Percentiles rank a stretch among this genome's conserved stretches.
Evolutionary conservation across 768 basidiomycete species (phyloP).

Genomic region (Grammothele lineata): DNA sequence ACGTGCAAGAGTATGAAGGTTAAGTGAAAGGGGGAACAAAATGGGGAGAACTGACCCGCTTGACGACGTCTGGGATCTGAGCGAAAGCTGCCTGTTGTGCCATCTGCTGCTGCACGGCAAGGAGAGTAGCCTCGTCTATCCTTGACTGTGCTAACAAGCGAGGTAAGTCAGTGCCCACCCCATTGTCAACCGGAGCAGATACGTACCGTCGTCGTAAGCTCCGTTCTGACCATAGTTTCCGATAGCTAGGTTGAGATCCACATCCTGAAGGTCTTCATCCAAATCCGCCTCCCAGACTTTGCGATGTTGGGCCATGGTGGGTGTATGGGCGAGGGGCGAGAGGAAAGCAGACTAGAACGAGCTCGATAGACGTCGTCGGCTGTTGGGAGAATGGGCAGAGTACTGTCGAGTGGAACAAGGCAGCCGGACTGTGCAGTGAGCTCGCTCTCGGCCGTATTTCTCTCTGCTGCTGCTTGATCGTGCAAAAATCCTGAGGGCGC

Average conservation of each 20-base stretch:
- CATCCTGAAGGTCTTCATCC: conserved; percentile 70
- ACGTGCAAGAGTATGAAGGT: conserved; percentile 2
- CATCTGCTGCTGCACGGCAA: conserved; percentile 80
- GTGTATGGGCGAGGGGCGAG: background rate
- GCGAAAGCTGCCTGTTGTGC: conserved; percentile 79
- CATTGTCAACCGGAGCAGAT: too few species aligned
- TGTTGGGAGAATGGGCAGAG: too few species aligned
- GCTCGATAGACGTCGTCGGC: too few species aligned
- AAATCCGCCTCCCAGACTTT: conserved; percentile 78
- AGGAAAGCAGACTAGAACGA: too few species aligned
- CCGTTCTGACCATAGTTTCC: conserved; percentile 67
- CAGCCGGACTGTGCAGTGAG: too few species aligned
- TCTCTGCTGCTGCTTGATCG: too few species aligned
- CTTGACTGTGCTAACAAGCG: conserved; percentile 51
- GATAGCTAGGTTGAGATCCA: conserved; percentile 64
- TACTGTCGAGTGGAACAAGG: too few species aligned
- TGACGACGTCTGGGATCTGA: conserved; percentile 84
- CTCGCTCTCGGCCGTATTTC: too few species aligned
- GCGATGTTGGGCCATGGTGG: conserved; percentile 34
- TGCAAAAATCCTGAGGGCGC: too few species aligned
- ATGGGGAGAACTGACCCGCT: conserved; percentile 61
- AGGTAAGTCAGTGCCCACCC: too few species aligned
- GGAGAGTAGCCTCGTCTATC: conserved; percentile 65
- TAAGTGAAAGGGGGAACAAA: too few species aligned
- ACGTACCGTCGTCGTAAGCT: conserved; percentile 60